Evolutionary conservation across 345 rosid species (phyloP), one percentile per base, ranked within the genome.

Genomic region (Populus alba): DNA sequence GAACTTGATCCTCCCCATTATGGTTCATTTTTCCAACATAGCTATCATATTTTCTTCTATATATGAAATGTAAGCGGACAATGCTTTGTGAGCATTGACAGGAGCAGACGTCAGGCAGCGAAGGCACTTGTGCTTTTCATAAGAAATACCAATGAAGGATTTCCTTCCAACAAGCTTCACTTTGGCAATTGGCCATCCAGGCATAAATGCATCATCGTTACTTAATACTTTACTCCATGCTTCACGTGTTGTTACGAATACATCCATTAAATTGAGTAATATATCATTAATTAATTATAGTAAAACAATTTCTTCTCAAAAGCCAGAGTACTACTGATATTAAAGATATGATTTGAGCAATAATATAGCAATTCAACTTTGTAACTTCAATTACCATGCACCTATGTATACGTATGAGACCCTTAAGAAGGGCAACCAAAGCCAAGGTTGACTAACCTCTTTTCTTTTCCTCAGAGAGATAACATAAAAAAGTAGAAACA

Each of bases 41-140:
- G 85, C 65, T 33, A 72, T 68, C 35, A 90, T 94, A 62, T 53
- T 87, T 41, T 91, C 89, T 82, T 93, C 97, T 1, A 95, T 95
- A 73, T 85, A 93, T 0, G 22, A 69, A 75, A 91, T 27, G 86
- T 95, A 93, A 1, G 81, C 17, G 51, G 92, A 86, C 74, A 95
- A 83, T n/a, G 98, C 94, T 75, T 95, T 97, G 43, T 77, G 87
- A 15, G 97, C 97, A 77, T 95, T 95, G 69, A 95, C 87, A 4
- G 93, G 89, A 78, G 99, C 79, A 0, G 97, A 82, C 0, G 98
- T 93, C 62, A 95, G 77, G 20, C 89, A 87, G 63, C 98, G 82
- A 41, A 95, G 96, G 77, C 94, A 88, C 85, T 91, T 93, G 89
- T 95, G 98, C 68, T 95, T 97, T 79, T 95, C 91, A 16, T 45